Evolutionary conservation across 2,329 filamentous ascomycete genomes (phyloP).

Genomic region (Cordyceps militaris): DNA sequence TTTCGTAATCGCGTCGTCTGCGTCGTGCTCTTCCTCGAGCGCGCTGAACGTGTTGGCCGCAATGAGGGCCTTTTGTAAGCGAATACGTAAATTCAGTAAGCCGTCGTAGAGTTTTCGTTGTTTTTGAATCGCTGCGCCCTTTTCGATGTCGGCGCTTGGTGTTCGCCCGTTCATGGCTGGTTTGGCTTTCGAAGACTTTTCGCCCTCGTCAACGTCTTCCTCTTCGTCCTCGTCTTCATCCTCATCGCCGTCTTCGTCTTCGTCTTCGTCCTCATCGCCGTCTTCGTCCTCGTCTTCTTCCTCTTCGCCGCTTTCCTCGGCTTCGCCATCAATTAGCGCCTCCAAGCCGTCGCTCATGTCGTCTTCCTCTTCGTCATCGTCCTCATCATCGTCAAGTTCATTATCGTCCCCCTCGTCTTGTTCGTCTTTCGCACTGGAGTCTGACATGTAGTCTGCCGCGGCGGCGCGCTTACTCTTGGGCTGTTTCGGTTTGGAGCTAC

Average conservation of each 20-base stretch:
- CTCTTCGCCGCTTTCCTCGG: constrained; percentile 23
- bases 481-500: constrained; percentile 45
- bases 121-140: constrained; percentile 77
- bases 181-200: constrained; percentile 25
- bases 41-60: constrained; percentile 67
- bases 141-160: constrained; percentile 57
- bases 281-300: constrained; percentile 21
- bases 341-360: constrained; percentile 33
- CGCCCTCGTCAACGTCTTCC: constrained; percentile 31
- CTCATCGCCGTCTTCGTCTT: constrained; percentile 26
- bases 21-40: constrained; percentile 28
- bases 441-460: constrained; percentile 53
- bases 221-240: constrained; percentile 31
- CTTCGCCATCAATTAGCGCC: constrained; percentile 25
- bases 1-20: constrained; percentile 33
- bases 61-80: constrained; percentile 83
- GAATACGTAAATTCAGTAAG: constrained; percentile 82
- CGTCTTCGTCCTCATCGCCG: constrained; percentile 30
- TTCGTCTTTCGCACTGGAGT: constrained; percentile 32
- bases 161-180: constrained; percentile 25
- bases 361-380: constrained; percentile 27
- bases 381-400: constrained; percentile 29
- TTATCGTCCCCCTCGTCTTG: constrained; percentile 28
- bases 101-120: constrained; percentile 84
- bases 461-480: constrained; percentile 34